Evolutionary conservation across 2,329 filamentous ascomycete genomes (phyloP).

Genomic region (Lecanicillium sp.): DNA sequence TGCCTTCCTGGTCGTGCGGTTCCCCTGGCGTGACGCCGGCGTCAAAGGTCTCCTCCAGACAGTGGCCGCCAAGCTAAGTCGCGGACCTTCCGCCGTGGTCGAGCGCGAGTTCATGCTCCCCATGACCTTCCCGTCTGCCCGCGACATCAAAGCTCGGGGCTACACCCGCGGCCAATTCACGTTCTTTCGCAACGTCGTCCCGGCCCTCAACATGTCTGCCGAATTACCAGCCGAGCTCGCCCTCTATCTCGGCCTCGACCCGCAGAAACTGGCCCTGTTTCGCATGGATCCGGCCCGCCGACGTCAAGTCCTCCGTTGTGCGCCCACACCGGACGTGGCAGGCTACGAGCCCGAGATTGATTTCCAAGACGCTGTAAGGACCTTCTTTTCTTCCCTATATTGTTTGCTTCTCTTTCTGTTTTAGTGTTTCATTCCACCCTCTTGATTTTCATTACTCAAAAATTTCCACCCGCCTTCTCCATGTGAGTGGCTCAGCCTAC

Average conservation of each 20-base stretch:
- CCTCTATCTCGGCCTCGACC: conserved; percentile 57
- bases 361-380: conserved; percentile 63
- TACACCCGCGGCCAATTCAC: conserved; percentile 57
- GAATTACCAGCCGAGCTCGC: conserved; percentile 58
- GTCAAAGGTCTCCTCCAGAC: conserved; percentile 40
- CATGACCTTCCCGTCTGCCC: conserved; percentile 51
- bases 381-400: neutral
- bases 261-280: conserved; percentile 62
- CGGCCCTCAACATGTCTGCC: conserved; percentile 49
- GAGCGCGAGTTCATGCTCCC: conserved; percentile 63
- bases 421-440: too few species aligned
- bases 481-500: neutral
- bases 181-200: conserved; percentile 56
- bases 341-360: conserved; percentile 61
- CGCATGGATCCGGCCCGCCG: conserved; percentile 53
- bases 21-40: conserved; percentile 53
- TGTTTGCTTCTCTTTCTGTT: neutral
- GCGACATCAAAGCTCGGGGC: conserved; percentile 50
- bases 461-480: neutral
- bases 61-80: conserved; percentile 44
- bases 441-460: neutral
- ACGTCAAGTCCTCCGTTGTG: conserved; percentile 54
- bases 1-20: conserved; percentile 60
- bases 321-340: conserved; percentile 50
- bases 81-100: conserved; percentile 43